Base-by-base conservation (phyloP, 2,329 filamentous ascomycete genomes). In the Arthrobotrys pseudoclavata region DNA sequence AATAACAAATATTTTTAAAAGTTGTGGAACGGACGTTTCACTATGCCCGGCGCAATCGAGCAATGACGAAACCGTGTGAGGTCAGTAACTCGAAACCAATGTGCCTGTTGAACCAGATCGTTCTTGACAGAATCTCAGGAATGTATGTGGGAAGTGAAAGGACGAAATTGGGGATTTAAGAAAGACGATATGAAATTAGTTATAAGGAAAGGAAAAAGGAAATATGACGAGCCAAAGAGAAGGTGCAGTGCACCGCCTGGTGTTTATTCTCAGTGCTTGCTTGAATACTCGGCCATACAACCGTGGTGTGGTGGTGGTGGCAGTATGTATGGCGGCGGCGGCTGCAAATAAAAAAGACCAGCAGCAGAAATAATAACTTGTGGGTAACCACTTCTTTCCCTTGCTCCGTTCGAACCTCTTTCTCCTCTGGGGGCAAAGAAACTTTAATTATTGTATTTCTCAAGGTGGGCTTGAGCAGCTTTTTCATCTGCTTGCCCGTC, bases 11-110 rank as follows among this genome's bases (percentile, higher is more conserved):
- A 7, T 48, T 45, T 70, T 77, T 76, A 71, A 61, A 71, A 57
- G 29, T 61, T 77, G 63, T 63, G 47, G 62, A 71, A 66, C 50
- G 22, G 53, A 67, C 67, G 74, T 77, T 77, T 77, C 74, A 77
- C 74, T 77, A 71, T 77, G 67, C 62, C 74, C 62, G 45, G 74
- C 67, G 67, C 67, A 70, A 71, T 71, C 67, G 53, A 77, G 60
- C 66, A 55, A 77, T 77, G 74, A 77, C 74, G 74, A 77, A 77
- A 77, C 70, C 74, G 67, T 77, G 67, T 48, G 67, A 71, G 61
- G 67, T 77, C 34, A 77, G 74, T 70, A 77, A 67, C 61, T 67
- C 74, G 67, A 71, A 77, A 77, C 67, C 55, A 70, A 69, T 64
- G 60, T 76, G 67, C 66, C 72, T 66, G 66, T n/a, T 40, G 66